These are phyloP conservation scores for Neurospora sp. DNA, from an alignment of 2,329 filamentous ascomycete species.

Conservation along the genomic window DNA sequence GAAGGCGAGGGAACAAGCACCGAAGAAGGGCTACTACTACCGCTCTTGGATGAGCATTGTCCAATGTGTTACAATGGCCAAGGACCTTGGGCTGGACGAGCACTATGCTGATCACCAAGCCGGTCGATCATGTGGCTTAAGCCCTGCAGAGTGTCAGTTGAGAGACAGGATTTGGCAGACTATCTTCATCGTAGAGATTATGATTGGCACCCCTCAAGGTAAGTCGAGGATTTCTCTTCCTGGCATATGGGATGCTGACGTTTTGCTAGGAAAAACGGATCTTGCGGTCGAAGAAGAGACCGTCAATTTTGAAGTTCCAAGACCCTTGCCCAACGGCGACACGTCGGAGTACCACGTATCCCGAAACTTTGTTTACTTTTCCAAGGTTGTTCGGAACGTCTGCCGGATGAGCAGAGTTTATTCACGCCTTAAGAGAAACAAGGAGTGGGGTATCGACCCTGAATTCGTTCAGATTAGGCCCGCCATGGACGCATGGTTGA, in stretches of 20 bases:
- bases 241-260: slow-evolving; percentile 6
- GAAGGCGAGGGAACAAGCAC: slow-evolving; percentile 84
- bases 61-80: slow-evolving; percentile 84
- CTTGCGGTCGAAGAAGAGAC: slow-evolving; percentile 64
- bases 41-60: slow-evolving; percentile 96
- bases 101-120: slow-evolving; percentile 71
- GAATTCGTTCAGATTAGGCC: slow-evolving; percentile 72
- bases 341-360: slow-evolving; percentile 68
- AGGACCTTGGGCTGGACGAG: slow-evolving; percentile 81
- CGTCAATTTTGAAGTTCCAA: slow-evolving; percentile 62
- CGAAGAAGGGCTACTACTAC: slow-evolving; percentile 91
- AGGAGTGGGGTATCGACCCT: slow-evolving; percentile 78
- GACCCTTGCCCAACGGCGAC: slow-evolving; percentile 56
- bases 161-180: slow-evolving; percentile 87
- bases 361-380: slow-evolving; percentile 74
- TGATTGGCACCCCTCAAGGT: slow-evolving; percentile 94
- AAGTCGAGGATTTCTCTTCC: slow-evolving; percentile 14
- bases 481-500: slow-evolving; percentile 64
- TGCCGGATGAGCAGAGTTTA: slow-evolving; percentile 68
- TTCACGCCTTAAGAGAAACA: slow-evolving; percentile 59
- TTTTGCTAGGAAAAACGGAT: slow-evolving; percentile 57
- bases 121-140: slow-evolving; percentile 59
- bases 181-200: slow-evolving; percentile 75
- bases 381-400: slow-evolving; percentile 67
- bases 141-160: slow-evolving; percentile 65